These are phyloP conservation scores for Wallacemonas collosoma DNA, from an alignment of 208 protist species.

Conservation along the genomic window DNA sequence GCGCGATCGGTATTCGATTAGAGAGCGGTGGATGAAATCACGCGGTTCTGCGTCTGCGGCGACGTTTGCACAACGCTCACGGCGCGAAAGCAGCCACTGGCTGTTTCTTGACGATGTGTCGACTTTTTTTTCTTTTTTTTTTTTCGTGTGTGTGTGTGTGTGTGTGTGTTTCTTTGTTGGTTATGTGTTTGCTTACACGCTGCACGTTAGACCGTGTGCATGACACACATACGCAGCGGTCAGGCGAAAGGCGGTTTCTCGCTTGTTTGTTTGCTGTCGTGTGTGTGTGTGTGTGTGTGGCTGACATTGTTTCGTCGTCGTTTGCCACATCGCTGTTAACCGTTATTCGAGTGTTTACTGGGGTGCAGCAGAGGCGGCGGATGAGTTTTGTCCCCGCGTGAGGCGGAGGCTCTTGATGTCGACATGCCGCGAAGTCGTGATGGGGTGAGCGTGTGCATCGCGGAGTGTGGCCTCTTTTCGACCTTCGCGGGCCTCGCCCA, in stretches of 20 bases:
- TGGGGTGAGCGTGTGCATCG: conserved; percentile 60
- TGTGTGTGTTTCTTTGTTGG: background rate
- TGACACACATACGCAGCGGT: no score
- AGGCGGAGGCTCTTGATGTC: conserved; percentile 64
- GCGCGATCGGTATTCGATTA: no score
- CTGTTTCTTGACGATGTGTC: background rate
- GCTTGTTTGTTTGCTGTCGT: background rate
- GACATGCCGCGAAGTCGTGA: conserved; percentile 60
- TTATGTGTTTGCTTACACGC: no score
- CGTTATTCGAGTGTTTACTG: background rate
- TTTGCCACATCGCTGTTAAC: background rate
- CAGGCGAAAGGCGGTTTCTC: no score
- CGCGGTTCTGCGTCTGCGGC: no score
- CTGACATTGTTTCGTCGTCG: background rate
- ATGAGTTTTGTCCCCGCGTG: background rate
- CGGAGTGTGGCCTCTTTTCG: conserved; percentile 79
- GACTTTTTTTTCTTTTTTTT: background rate
- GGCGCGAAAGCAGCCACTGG: no score
- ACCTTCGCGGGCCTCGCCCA: conserved; percentile 39
- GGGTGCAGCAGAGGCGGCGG: no score
- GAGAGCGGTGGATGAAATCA: no score
- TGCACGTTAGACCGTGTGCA: no score
- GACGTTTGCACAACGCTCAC: no score
- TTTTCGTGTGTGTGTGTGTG: background rate
- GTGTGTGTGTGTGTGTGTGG: background rate